Conservation (phyloP, 106 monocot genomes). For the Apostasia ramifera region DNA sequence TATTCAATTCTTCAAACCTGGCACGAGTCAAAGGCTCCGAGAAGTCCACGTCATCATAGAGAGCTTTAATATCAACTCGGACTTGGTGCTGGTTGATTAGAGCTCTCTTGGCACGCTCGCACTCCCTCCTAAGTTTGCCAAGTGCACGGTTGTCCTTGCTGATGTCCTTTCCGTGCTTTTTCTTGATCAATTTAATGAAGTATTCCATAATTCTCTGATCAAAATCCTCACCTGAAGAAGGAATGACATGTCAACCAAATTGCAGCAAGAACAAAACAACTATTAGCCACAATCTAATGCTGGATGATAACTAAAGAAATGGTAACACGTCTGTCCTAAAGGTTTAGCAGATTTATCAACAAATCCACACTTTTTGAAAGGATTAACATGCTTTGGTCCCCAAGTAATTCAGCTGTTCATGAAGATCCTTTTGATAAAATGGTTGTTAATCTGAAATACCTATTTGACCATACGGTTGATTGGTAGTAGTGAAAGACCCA, state of each 20-base stretch:
- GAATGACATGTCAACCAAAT: neutral
- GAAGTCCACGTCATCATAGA: conserved; percentile 52
- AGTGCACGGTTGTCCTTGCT: conserved; percentile 64
- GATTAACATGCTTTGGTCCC: no score
- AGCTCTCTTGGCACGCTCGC: conserved; percentile 62
- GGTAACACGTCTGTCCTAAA: no score
- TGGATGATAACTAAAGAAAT: no score
- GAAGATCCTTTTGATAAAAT: no score
- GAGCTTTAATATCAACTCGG: conserved; percentile 52
- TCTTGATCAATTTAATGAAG: conserved; percentile 68
- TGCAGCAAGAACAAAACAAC: no score
- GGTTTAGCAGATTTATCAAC: no score
- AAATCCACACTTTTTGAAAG: no score
- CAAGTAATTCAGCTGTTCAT: no score
- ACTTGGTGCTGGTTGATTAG: conserved; percentile 65
- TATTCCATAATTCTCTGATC: conserved; percentile 75
- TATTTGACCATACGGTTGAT: no score
- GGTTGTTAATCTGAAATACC: no score
- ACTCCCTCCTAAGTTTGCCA: conserved; percentile 53
- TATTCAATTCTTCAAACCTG: conserved; percentile 58
- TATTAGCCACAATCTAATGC: no score
- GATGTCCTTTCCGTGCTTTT: conserved; percentile 70
- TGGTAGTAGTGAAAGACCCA: no score
- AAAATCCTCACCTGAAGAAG: conserved; percentile 53
- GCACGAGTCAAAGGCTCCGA: conserved; percentile 62